phyloP scores from a whole-genome alignment of 164 flowering plant species.

The Hamamelis virginiana region DNA sequence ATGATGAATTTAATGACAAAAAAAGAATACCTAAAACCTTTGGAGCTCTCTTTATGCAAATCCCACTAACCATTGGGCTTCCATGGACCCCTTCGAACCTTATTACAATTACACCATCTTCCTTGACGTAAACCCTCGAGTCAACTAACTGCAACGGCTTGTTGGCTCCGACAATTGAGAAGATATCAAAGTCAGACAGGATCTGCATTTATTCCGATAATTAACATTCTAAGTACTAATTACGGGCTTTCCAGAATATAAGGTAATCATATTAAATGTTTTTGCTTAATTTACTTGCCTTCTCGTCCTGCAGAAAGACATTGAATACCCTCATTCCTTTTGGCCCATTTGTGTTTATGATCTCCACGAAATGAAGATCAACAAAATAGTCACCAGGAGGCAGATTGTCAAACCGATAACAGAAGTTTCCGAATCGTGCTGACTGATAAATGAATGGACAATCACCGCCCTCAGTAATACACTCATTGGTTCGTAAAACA shows the following conservation, averaged over 20 bases:
- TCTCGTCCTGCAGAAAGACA: conserved; percentile 75
- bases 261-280: too few relatives aligned
- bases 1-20: too few relatives aligned
- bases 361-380: conserved; percentile 85
- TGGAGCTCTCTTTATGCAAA: conserved; percentile 63
- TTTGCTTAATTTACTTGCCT: conserved; percentile 40
- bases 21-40: conserved; percentile 36
- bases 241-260: too few relatives aligned
- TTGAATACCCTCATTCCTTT: conserved; percentile 81
- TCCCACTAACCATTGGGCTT: conserved; percentile 71
- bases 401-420: conserved; percentile 49
- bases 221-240: background rate
- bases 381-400: conserved; percentile 64
- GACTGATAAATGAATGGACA: conserved; percentile 60
- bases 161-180: conserved; percentile 73
- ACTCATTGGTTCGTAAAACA: conserved; percentile 56
- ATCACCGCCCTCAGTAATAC: conserved; percentile 55
- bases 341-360: conserved; percentile 70
- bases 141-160: conserved; percentile 72
- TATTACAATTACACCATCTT: conserved; percentile 45
- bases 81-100: conserved; percentile 70
- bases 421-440: conserved; percentile 64
- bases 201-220: conserved; percentile 36
- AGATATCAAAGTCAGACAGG: conserved; percentile 63
- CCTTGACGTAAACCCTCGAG: conserved; percentile 45